Evolutionary conservation across 768 basidiomycete species (phyloP), one percentile per base, ranked within the genome.

Genomic region (Russula olivacea): DNA sequence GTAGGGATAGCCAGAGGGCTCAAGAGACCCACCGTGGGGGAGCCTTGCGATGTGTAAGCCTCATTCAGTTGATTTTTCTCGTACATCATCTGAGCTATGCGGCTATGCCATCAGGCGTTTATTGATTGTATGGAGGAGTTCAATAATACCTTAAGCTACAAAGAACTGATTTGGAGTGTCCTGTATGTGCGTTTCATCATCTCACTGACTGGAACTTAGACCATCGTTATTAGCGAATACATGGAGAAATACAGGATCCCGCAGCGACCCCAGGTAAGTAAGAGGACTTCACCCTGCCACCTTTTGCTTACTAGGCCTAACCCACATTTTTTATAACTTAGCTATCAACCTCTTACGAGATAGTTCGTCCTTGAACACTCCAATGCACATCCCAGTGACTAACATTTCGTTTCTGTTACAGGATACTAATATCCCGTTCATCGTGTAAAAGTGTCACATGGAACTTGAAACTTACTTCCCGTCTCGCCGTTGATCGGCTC

Each of bases 261-360:
- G 2, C 60, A 61, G 14, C 25, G 28, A 32, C 60, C 60, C 19
- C 45, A 40, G 47, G 60, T 61, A 41, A 61, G 53, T n/a, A n/a
- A n/a, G n/a, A n/a, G n/a, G n/a, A n/a, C n/a, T n/a, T n/a, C n/a
- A n/a, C n/a, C n/a, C n/a, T n/a, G n/a, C n/a, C n/a, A n/a, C n/a
- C n/a, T 23, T 53, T 25, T 19, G 4, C 36, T 38, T 30, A 21
- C 45, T 40, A n/a, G 28, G 0, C 14, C 5, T 4, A 61, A 38
- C 36, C 9, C 21, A 19, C 32, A 7, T 48, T 2, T 15, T n/a
- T n/a, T n/a, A n/a, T n/a, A n/a, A n/a, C n/a, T 6, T 30, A 61
- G 60, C 47, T 61, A 12, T 61, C 60, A 6, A 61, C 53, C 9
- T 49, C 47, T 7, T 9, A 38, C 1, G 21, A n/a, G 8, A 61